phyloP scores from a whole-genome alignment of 2,329 filamentous ascomycete genomes.

The Fusarium palustre region DNA sequence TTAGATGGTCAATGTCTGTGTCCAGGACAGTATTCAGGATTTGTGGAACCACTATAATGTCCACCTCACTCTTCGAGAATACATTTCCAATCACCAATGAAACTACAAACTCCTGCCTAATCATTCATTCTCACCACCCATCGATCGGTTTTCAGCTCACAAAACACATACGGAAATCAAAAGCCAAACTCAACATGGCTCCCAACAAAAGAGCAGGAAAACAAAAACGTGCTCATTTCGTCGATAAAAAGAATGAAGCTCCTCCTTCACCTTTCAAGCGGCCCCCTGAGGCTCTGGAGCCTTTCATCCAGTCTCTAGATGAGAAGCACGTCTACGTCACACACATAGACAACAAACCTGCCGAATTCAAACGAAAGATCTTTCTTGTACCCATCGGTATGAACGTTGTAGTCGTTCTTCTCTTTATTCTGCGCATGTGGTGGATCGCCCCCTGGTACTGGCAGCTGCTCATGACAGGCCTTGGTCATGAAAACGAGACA shows the following conservation, averaged over 20 bases:
- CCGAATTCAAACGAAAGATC: slow-evolving; percentile 81
- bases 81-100: slow-evolving; percentile 33
- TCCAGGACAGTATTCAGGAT: slow-evolving; percentile 13
- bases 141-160: slow-evolving; percentile 11
- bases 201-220: slow-evolving; percentile 52
- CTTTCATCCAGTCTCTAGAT: slow-evolving; percentile 75
- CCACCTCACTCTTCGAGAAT: slow-evolving; percentile 33
- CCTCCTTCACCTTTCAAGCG: slow-evolving; percentile 75
- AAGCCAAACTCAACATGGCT: slow-evolving; percentile 45
- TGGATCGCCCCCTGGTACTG: slow-evolving; percentile 79
- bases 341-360: slow-evolving; percentile 80
- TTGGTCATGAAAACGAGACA: slow-evolving; percentile 74
- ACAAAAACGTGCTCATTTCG: slow-evolving; percentile 45
- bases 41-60: slow-evolving; percentile 33
- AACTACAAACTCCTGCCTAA: slow-evolving; percentile 22
- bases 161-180: background rate
- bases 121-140: slow-evolving; percentile 2
- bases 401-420: slow-evolving; percentile 73
- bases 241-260: slow-evolving; percentile 46
- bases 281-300: slow-evolving; percentile 70
- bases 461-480: slow-evolving; percentile 69
- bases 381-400: slow-evolving; percentile 83
- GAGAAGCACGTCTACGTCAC: slow-evolving; percentile 82
- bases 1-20: background rate
- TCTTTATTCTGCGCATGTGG: slow-evolving; percentile 77